Evolutionary conservation across 805 yeast species (phyloP), one percentile per base, ranked within the genome.

Genomic region (Lipomyces sp.): DNA sequence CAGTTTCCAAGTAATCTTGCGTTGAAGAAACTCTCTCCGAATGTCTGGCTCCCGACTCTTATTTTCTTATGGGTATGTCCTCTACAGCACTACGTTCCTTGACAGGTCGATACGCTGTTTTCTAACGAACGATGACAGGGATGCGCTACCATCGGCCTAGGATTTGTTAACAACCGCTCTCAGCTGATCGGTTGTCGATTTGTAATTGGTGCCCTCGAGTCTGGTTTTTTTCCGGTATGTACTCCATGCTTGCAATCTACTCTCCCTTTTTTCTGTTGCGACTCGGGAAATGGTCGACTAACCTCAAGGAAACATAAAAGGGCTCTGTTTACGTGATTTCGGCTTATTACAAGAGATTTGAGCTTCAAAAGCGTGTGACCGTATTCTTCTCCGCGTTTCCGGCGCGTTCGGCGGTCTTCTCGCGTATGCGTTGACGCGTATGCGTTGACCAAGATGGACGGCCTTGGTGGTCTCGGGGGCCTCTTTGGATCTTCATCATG

Each of bases 401-500:
- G 79, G 79, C 48, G 79, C 77, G 24, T 76, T 77, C 36, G 69
- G 74, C 21, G 78, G 79, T 36, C 72, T 77, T 16, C 67, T 76
- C 58, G 75, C 71, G 44, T 73, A 70, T 44, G 74, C 81, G 26
- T 73, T 77, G 42, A 55, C 59, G 14, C n/a, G n/a, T n/a, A n/a
- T n/a, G n/a, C n/a, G n/a, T n/a, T n/a, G n/a, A n/a, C n/a, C n/a
- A 63, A 70, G 51, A 73, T 75, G 55, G 70, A 72, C 43, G 63
- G 62, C 14, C 49, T 43, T 3, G 68, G 69, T 45, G 78, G 78
- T 8, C 54, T 73, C 36, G 57, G 61, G 6, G 68, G 76, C 11
- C 77, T 80, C 69, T 72, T 60, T 77, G 80, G 78, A 66, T 77
- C 38, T 77, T 76, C 56, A 70, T 77, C 47, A 69, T 77, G 53